Evolutionary conservation across 169 alveolate species (phyloP).

Genomic region (Plasmodium gallinaceum): DNA sequence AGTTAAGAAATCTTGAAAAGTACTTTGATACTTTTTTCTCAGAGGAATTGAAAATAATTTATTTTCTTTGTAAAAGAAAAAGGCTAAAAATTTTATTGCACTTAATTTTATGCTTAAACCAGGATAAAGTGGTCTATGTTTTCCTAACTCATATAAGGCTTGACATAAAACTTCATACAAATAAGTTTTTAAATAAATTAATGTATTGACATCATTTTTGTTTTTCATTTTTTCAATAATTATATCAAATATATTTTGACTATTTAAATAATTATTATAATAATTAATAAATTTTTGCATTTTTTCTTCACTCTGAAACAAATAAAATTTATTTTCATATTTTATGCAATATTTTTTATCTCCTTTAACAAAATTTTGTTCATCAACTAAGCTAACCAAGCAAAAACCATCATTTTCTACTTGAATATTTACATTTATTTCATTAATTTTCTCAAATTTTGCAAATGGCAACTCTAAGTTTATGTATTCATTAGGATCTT

Average conservation of each 20-base stretch:
- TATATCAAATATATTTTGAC: slow-evolving; percentile 58
- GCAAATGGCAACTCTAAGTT: slow-evolving; percentile 22
- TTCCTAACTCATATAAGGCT: slow-evolving; percentile 49
- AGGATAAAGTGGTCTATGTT: slow-evolving; percentile 62
- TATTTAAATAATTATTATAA: slow-evolving; percentile 37
- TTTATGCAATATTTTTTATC: slow-evolving; percentile 49
- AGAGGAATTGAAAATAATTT: slow-evolving; percentile 52
- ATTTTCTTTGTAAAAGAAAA: slow-evolving; percentile 69
- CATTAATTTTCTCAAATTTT: slow-evolving; percentile 39
- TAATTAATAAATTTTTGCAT: slow-evolving; percentile 47
- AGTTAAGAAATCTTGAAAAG: slow-evolving; percentile 37
- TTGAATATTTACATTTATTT: slow-evolving; percentile 11
- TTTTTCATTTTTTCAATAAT: slow-evolving; percentile 53
- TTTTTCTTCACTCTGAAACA: slow-evolving; percentile 49
- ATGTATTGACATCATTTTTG: slow-evolving; percentile 59
- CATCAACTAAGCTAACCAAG: slow-evolving; percentile 52
- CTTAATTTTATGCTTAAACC: slow-evolving; percentile 49
- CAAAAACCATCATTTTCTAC: slow-evolving; percentile 74
- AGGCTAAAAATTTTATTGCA: slow-evolving; percentile 71
- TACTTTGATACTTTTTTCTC: slow-evolving; percentile 32
- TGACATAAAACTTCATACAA: slow-evolving; percentile 67
- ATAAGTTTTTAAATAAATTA: slow-evolving; percentile 64
- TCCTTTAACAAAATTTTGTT: slow-evolving; percentile 53
- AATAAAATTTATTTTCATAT: slow-evolving; percentile 50
- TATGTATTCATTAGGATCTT: slow-evolving; percentile 28